Evolutionary conservation across 305 asterid genomes (phyloP).

Genomic region (Plantago lanceolata): DNA sequence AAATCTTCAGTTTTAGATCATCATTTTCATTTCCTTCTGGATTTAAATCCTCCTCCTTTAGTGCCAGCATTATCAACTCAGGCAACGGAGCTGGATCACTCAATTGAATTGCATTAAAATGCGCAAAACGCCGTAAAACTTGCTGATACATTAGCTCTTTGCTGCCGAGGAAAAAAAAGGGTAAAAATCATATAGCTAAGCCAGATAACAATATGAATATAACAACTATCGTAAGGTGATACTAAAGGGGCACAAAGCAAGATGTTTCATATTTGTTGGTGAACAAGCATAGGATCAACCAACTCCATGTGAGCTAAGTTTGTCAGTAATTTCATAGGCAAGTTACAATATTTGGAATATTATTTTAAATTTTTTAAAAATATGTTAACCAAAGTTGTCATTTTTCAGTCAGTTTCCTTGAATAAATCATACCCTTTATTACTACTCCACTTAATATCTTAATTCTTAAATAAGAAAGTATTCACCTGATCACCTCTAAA

Average conservation of each 20-base stretch:
- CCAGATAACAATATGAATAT: slow-evolving; percentile 9
- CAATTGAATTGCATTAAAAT: slow-evolving; percentile 89
- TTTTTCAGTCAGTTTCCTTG: no score
- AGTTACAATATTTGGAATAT: not conserved
- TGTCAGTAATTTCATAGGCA: not conserved
- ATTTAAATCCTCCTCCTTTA: slow-evolving; percentile 72
- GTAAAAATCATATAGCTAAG: slow-evolving; percentile 18
- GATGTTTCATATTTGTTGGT: slow-evolving; percentile 15
- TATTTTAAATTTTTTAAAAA: no score
- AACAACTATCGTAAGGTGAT: not conserved
- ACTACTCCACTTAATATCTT: no score
- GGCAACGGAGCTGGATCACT: slow-evolving; percentile 80
- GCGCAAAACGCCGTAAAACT: slow-evolving; percentile 82
- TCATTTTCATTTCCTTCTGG: slow-evolving; percentile 53
- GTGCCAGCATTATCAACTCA: slow-evolving; percentile 68
- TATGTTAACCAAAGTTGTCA: no score
- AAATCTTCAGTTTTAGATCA: slow-evolving; percentile 70
- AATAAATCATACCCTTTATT: no score
- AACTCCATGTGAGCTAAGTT: slow-evolving; percentile 7
- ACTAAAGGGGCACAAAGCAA: not conserved
- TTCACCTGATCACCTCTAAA: no score
- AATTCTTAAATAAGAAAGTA: no score
- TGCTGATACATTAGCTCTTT: slow-evolving; percentile 98
- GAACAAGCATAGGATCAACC: slow-evolving; percentile 3
- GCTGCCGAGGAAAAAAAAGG: slow-evolving; percentile 37